Conservation (phyloP, 306 rosid genomes). For the Arachis hypogaea region DNA sequence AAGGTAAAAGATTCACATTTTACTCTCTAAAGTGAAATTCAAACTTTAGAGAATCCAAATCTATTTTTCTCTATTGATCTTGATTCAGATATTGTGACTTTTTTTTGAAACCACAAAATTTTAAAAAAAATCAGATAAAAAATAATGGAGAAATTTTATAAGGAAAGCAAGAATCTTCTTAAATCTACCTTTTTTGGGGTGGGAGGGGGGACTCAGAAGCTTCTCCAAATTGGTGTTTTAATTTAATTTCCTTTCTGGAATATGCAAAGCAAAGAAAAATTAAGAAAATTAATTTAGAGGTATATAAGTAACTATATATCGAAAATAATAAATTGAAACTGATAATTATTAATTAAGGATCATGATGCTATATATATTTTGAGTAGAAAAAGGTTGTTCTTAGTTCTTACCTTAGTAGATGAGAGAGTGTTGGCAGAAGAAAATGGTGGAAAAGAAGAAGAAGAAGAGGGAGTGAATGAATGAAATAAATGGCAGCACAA, state of each 20-base stretch:
- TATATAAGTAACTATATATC: too few species aligned
- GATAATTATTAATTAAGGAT: neutral
- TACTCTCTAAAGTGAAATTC: too few species aligned
- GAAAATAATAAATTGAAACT: too few species aligned
- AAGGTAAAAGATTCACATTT: too few species aligned
- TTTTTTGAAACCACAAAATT: neutral
- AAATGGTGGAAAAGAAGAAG: slow-evolving; percentile 27
- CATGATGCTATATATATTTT: neutral
- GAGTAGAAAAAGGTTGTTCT: neutral
- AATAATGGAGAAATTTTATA: neutral
- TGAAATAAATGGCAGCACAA: slow-evolving; percentile 12
- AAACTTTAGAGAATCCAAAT: too few species aligned
- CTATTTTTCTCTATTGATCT: neutral
- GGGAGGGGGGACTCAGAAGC: slow-evolving; percentile 41
- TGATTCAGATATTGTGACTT: neutral
- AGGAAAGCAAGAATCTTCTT: slow-evolving; percentile 35
- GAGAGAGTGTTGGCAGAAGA: slow-evolving; percentile 5
- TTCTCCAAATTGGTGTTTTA: slow-evolving; percentile 32
- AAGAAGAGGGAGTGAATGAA: too few species aligned
- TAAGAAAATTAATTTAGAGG: neutral
- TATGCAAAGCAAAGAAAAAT: slow-evolving; percentile 39
- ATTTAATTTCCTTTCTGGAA: slow-evolving; percentile 24
- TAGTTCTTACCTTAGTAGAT: slow-evolving; percentile 9
- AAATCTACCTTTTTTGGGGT: neutral
- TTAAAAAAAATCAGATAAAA: neutral